Conservation (phyloP, 805 yeast genomes). For the Suhomyces canberraensis region DNA sequence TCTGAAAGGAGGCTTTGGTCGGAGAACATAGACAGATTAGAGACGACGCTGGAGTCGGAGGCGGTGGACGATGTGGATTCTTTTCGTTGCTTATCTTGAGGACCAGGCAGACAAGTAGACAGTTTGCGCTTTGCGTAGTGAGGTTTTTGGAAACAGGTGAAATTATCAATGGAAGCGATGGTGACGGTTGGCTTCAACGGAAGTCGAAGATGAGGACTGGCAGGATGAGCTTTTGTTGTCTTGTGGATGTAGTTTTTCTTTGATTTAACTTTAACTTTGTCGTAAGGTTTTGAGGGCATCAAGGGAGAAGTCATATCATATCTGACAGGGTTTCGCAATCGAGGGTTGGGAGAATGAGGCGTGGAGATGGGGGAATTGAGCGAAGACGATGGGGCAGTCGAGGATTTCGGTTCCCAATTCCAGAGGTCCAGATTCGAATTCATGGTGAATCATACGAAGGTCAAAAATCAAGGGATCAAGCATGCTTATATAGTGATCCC, state of each 20-base stretch:
- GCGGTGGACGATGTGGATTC: neutral
- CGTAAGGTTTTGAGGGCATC: neutral
- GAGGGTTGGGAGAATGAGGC: neutral
- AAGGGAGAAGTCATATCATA: no score
- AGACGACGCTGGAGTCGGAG: neutral
- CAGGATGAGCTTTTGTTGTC: slow-evolving; percentile 1
- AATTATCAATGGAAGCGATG: slow-evolving; percentile 19
- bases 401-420: no score
- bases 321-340: slow-evolving; percentile 7
- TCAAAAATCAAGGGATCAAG: no score
- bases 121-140: no score
- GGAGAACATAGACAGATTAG: no score
- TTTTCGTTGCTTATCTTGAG: neutral
- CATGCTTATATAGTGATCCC: no score
- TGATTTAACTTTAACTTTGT: neutral
- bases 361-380: neutral
- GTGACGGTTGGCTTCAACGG: slow-evolving; percentile 25
- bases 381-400: neutral
- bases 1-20: no score
- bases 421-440: neutral
- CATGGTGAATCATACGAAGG: no score
- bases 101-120: no score
- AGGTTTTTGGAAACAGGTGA: slow-evolving; percentile 10
- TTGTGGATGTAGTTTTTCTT: slow-evolving; percentile 2
- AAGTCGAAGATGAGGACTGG: slow-evolving; percentile 11